Evolutionary conservation across 1,284 basidiomycete species (phyloP).

Genomic region (Microbotryum scabiosae): DNA sequence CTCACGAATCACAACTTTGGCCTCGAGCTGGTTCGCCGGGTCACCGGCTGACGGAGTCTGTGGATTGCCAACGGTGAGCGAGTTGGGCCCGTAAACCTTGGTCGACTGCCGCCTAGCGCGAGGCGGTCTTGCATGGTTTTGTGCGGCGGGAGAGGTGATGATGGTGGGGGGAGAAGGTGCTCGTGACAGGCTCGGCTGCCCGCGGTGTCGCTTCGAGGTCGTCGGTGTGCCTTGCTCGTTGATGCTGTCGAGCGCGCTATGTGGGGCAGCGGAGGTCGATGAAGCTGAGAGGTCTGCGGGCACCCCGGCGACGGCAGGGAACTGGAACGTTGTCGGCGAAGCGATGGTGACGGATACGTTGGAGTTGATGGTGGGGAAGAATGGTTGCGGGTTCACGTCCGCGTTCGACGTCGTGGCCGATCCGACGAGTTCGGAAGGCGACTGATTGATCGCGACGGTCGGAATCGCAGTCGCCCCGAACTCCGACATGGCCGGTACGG

Average conservation of each 20-base stretch:
- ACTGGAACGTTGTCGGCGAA: not conserved
- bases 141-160: not conserved
- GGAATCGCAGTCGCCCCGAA: too few relatives aligned
- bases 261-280: not conserved
- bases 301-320: not conserved
- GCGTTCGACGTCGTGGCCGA: too few relatives aligned
- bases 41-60: not conserved
- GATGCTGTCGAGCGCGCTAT: not conserved
- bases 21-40: conserved; percentile 23
- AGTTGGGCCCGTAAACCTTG: not conserved
- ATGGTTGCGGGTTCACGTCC: not conserved
- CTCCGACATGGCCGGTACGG: too few relatives aligned
- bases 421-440: too few relatives aligned
- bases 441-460: too few relatives aligned
- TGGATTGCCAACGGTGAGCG: not conserved
- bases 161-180: not conserved
- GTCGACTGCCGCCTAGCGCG: not conserved
- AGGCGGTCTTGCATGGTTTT: not conserved
- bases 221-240: not conserved
- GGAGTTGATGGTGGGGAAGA: not conserved
- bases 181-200: not conserved
- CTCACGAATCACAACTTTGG: conserved; percentile 27
- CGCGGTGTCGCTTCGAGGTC: not conserved
- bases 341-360: not conserved
- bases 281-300: not conserved